Evolutionary conservation across 2,329 filamentous ascomycete genomes (phyloP), one percentile per base, ranked within the genome.

Genomic region (Cadophora sp.): DNA sequence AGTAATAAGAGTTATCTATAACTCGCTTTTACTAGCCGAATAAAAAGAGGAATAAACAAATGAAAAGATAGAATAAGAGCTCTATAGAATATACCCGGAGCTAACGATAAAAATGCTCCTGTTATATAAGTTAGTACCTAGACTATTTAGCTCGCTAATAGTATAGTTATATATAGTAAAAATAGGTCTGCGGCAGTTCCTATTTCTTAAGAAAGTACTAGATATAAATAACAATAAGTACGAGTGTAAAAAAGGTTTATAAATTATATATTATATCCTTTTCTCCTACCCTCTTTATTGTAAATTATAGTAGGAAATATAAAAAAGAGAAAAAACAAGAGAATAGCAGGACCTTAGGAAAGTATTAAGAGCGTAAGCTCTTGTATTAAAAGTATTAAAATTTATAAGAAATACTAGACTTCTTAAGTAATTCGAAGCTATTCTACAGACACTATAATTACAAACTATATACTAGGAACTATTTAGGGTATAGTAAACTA

Each of bases 341-440:
- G 65, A 62, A 62, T 9, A 53, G 46, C 50, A 67, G 65, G 65
- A 65, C n/a, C 55, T 62, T 31, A 68, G 62, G 65, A 59, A 68
- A 65, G 68, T 63, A 68, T 68, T 65, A 6, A 56, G 55, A 69
- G 62, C 56, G 55, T 62, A 14, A 68, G 65, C 65, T 65, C 56
- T 69, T 34, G 65, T n/a, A n/a, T 56, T 69, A 62, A 65, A 69
- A 65, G 61, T 62, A 60, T 65, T 50, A 63, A 65, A 43, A 43
- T 43, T 43, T 11, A 43, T 43, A 11, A 43, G n/a, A 9, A 16
- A 43, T 11, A 43, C 37, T 3, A 3, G 37, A 11, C 37, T 43
- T 43, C 37, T 43, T 43, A 11, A 11, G 12, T 11, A 43, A 43
- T 16, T 9, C 37, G 37, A 43, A n/a, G n/a, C n/a, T n/a, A n/a